A percentile compares a stretch with the other conserved stretches of the same genome.
Conservation (phyloP, 768 basidiomycete genomes). For the Russula earlei region DNA sequence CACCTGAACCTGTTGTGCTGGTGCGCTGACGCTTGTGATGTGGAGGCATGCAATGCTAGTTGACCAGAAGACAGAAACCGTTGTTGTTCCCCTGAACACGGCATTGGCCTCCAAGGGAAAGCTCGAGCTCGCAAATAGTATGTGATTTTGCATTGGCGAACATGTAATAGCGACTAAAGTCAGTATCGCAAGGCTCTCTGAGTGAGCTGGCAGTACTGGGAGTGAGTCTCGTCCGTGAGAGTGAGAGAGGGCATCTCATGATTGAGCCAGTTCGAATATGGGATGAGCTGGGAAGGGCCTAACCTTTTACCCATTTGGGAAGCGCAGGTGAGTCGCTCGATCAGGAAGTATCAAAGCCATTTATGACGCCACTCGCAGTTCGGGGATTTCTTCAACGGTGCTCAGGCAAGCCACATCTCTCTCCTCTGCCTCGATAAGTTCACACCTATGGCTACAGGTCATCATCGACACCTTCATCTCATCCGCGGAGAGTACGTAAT, state of each 20-base stretch:
- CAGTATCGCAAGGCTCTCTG: slow-evolving; percentile 49
- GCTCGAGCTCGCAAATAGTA: slow-evolving; percentile 83
- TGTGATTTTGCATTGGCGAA: too few species aligned
- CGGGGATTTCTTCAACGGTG: slow-evolving; percentile 91
- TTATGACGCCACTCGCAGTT: slow-evolving; percentile 38
- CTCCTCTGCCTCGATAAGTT: background rate
- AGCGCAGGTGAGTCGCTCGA: slow-evolving; percentile 52
- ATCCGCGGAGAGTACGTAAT: slow-evolving; percentile 68
- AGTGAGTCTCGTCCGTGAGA: slow-evolving; percentile 35
- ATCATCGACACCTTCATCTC: slow-evolving; percentile 86
- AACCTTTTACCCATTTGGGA: slow-evolving; percentile 84
- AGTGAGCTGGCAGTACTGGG: slow-evolving; percentile 87
- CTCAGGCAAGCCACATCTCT: slow-evolving; percentile 37
- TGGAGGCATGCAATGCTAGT: slow-evolving; percentile 82
- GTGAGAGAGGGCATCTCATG: background rate
- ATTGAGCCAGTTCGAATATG: slow-evolving; percentile 68
- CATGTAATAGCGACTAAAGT: background rate
- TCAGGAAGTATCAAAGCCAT: background rate
- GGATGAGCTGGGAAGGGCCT: slow-evolving; percentile 82
- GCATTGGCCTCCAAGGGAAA: slow-evolving; percentile 46
- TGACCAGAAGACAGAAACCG: slow-evolving; percentile 73
- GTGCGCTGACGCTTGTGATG: background rate
- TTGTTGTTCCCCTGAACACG: slow-evolving; percentile 75
- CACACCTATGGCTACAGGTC: slow-evolving; percentile 33
- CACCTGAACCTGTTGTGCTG: background rate